Evolutionary conservation across 148 eudicot genomes (phyloP), one percentile per base, ranked within the genome.

Genomic region (Amaranthus cruentus): DNA sequence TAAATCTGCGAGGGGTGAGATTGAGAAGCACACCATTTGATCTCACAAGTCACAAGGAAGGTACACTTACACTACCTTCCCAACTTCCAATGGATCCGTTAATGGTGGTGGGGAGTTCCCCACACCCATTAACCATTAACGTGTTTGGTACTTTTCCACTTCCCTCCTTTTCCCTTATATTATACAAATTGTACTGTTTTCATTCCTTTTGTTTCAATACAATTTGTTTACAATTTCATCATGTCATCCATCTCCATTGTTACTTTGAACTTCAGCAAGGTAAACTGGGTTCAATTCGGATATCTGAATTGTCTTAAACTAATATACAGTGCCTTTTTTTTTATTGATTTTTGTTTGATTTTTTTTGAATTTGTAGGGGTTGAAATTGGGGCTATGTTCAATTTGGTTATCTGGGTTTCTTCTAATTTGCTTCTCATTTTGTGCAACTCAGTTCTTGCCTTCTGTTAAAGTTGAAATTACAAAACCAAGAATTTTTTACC

Each of bases 371-470:
- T 78, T 76, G 53, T 83, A 93, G 94, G 90, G 73, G 48, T 10
- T 81, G 67, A 80, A 83, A 75, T 47, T 80, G 72, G 90, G 92
- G 6, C 73, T 93, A 72, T 84, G 84, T 87, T 81, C 87, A 75
- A 72, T 91, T 80, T 91, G 98, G 98, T 66, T 88, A 68, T 87
- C 82, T 81, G 98, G 98, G 75, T 62, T 88, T 68, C 55, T 85
- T 62, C 79, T 93, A 64, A 88, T 93, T 62, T 79, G 79, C 55
- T 71, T 88, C 64, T 93, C 98, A 43, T 77, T 91, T 71, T 93
- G 89, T 78, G 84, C 84, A 28, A 83, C 90, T 75, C 85, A 77
- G 66, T 76, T 79, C 47, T 66, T 90, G 73, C 83, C 88, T 70
- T 73, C 82, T 55, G 47, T 85, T 21, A 80, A 73, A 70, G 80